phyloP scores from a whole-genome alignment of 2,329 filamentous ascomycete species.

The Nigrospora oryzae region DNA sequence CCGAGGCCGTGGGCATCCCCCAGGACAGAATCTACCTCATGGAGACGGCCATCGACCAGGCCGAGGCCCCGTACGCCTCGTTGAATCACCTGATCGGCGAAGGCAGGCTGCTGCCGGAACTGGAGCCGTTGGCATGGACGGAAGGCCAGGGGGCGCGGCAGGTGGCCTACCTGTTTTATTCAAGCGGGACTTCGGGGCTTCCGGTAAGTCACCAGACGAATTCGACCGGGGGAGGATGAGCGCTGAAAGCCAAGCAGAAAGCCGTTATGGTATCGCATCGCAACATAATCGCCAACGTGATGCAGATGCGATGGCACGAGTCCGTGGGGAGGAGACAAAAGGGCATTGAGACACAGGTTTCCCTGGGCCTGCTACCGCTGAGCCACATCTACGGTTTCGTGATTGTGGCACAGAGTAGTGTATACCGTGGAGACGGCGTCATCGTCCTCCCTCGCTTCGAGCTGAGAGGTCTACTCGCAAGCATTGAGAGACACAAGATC shows the following conservation, averaged over 20 bases:
- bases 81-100: conserved; percentile 53
- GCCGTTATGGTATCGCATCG: conserved; percentile 70
- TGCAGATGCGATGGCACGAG: conserved; percentile 48
- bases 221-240: background rate
- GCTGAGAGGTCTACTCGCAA: conserved; percentile 48
- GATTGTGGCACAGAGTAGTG: conserved; percentile 54
- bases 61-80: conserved; percentile 45
- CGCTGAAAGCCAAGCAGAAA: conserved; percentile 39
- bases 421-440: conserved; percentile 64
- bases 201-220: conserved; percentile 35
- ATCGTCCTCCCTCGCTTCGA: conserved; percentile 70
- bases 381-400: conserved; percentile 74
- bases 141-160: conserved; percentile 52
- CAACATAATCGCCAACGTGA: conserved; percentile 65
- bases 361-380: conserved; percentile 60
- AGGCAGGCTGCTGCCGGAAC: conserved; percentile 38
- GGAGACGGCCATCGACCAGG: conserved; percentile 29
- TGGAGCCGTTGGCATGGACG: conserved; percentile 45
- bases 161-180: conserved; percentile 65
- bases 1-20: conserved; percentile 51
- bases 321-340: conserved; percentile 17
- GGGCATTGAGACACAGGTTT: conserved; percentile 23
- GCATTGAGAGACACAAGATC: conserved; percentile 62
- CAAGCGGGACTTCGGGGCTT: conserved; percentile 64
- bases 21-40: conserved; percentile 56